Base-by-base conservation (phyloP, 2,329 filamentous ascomycete species). In the Ophiostoma piceae region DNA sequence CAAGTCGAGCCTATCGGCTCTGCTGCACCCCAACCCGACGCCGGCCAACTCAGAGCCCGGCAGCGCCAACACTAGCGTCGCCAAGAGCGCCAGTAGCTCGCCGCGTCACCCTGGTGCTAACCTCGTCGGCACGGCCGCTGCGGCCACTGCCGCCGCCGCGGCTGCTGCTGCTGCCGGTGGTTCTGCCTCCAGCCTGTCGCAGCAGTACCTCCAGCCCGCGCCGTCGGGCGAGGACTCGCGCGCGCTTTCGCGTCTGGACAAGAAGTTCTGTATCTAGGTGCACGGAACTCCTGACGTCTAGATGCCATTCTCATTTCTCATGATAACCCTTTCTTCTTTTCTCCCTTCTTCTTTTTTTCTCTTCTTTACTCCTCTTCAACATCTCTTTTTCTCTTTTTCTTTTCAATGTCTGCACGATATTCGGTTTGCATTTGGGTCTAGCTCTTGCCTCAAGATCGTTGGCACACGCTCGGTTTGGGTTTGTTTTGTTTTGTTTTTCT, bases 11-110 rank as follows among this genome's bases (percentile, higher is more conserved):
- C 74, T 85, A 14, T 82, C 83, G 12, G 80, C 81, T 2, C 76
- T 81, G 19, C 77, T 85, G n/a, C 84, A 87, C 74, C 82, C 85
- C 2, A 82, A 87, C 74, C 82, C 85, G 2, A 82, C 82, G 1
- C 80, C 81, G 43, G 80, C 77, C 71, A 83, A 79, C 74, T 80
- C 79, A 11, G 83, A 82, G 71, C 77, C 80, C 66, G 79, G 73
- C 64, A 80, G 76, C 74, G 80, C 74, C 66, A 77, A 78, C 72
- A 57, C 70, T 37, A 80, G 73, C 64, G 80, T 75, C 75, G 80
- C 73, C 66, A 78, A 78, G 73, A 82, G 82, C 74, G 80, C 79
- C 8, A 76, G 76, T 72, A 85, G 83, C 73, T 88, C 85, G 67
- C 82, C 84, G 11, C 80, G 82, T 72, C 77, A 77, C 73, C 76